Conservation (phyloP, 2,329 filamentous ascomycete species). For the Penicillium sp. region DNA sequence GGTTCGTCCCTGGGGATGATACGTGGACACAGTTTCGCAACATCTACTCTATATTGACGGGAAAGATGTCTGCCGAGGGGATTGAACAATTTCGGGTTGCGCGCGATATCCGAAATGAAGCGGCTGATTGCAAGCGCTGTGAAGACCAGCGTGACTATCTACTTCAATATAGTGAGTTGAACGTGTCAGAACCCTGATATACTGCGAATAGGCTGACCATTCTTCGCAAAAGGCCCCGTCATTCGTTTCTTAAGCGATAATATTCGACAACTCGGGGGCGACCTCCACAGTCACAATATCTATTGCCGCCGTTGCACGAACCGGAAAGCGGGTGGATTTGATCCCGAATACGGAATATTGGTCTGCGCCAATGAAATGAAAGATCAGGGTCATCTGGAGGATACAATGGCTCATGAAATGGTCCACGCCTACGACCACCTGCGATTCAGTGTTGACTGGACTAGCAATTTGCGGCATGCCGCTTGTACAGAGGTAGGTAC, state of each 20-base stretch:
- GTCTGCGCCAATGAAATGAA: conserved; percentile 90
- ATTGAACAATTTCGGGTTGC: conserved; percentile 72
- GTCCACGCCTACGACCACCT: conserved; percentile 94
- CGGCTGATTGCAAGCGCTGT: conserved; percentile 73
- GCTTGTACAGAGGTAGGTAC: conserved; percentile 80
- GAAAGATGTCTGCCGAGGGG: conserved; percentile 66
- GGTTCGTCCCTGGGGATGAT: conserved; percentile 43
- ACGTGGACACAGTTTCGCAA: conserved; percentile 66
- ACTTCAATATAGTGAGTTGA: conserved; percentile 63
- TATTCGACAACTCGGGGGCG: conserved; percentile 73
- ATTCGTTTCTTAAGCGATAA: conserved; percentile 84
- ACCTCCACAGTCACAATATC: conserved; percentile 71
- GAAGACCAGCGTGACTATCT: conserved; percentile 81
- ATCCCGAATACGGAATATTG: conserved; percentile 79
- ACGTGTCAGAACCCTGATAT: neutral
- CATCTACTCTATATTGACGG: conserved; percentile 78
- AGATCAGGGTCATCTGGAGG: conserved; percentile 78
- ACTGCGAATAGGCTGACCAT: conserved; percentile 4
- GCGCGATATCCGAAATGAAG: conserved; percentile 72
- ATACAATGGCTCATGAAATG: conserved; percentile 96
- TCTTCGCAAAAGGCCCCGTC: conserved; percentile 57
- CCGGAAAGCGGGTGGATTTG: conserved; percentile 77
- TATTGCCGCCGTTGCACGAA: conserved; percentile 75
- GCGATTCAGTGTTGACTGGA: conserved; percentile 83
- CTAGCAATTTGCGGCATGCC: conserved; percentile 77